Percentiles rank a stretch among this genome's conserved stretches.
Evolutionary conservation across 2,329 filamentous ascomycete species (phyloP).

Genomic region (Fusarium siculi): DNA sequence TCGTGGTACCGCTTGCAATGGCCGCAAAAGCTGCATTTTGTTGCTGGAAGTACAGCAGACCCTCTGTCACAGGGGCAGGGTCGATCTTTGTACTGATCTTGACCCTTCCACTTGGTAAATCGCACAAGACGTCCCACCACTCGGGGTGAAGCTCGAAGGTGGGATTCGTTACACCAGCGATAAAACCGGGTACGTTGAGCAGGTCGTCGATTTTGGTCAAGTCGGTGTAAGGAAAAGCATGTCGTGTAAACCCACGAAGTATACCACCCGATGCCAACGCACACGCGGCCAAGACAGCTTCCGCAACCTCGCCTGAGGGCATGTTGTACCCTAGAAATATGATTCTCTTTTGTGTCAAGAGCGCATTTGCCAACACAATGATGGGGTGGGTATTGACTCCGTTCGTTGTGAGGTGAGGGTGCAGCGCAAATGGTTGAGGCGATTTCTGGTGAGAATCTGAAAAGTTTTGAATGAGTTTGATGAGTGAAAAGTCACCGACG

Average conservation of each 20-base stretch:
- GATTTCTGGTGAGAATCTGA: constrained; percentile 83
- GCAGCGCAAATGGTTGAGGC: constrained; percentile 84
- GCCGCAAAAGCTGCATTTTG: constrained; percentile 70
- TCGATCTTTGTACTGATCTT: constrained; percentile 94
- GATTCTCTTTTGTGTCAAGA: constrained; percentile 94
- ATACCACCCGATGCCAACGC: constrained; percentile 91
- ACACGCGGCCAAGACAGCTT: constrained; percentile 97
- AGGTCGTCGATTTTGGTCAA: constrained; percentile 97
- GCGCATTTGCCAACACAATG: constrained; percentile 91
- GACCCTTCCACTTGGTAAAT: constrained; percentile 89
- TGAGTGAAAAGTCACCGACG: constrained; percentile 95
- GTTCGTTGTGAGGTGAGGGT: constrained; percentile 93
- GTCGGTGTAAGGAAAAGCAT: constrained; percentile 98
- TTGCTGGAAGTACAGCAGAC: constrained; percentile 87
- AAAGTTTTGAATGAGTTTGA: constrained; percentile 97
- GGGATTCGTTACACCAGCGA: constrained; percentile 96
- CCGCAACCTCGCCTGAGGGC: constrained; percentile 94
- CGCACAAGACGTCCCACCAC: constrained; percentile 98
- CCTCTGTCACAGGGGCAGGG: constrained; percentile 81
- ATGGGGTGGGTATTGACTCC: constrained; percentile 92
- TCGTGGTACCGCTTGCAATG: constrained; percentile 56
- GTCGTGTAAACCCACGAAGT: constrained; percentile 91
- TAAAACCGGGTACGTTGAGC: constrained; percentile 95
- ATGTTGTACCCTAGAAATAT: constrained; percentile 96
- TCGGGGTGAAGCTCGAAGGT: constrained; percentile 94